These are phyloP conservation scores for Aspergillus sojae DNA, from an alignment of 2,329 filamentous ascomycete genomes.

Conservation along the genomic window DNA sequence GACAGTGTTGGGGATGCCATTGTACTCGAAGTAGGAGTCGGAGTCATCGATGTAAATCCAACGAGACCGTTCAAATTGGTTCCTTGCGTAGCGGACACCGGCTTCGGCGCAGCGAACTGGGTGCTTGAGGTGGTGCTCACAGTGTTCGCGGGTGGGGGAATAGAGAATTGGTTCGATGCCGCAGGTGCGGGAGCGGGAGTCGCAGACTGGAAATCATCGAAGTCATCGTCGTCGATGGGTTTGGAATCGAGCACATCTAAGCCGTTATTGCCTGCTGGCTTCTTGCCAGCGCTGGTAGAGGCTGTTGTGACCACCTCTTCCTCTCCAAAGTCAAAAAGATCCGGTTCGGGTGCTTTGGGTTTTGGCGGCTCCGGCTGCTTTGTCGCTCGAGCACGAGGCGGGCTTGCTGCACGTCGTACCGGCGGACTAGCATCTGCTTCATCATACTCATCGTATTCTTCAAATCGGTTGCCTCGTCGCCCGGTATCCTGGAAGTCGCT, in stretches of 20 bases:
- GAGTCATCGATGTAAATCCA: slow-evolving; percentile 78
- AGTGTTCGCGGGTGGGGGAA: slow-evolving; percentile 51
- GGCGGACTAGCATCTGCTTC: slow-evolving; percentile 65
- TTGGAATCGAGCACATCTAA: slow-evolving; percentile 52
- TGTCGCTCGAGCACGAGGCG: slow-evolving; percentile 42
- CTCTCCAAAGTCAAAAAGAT: slow-evolving; percentile 87
- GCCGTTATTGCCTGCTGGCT: slow-evolving; percentile 49
- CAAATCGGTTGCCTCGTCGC: slow-evolving; percentile 73
- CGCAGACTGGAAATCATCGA: slow-evolving; percentile 96
- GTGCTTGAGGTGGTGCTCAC: slow-evolving; percentile 55
- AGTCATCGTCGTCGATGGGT: slow-evolving; percentile 73
- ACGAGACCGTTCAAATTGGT: slow-evolving; percentile 79
- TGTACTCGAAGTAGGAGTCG: slow-evolving; percentile 59
- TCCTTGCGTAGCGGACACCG: slow-evolving; percentile 79
- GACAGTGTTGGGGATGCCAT: slow-evolving; percentile 62
- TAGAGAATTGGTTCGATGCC: slow-evolving; percentile 41
- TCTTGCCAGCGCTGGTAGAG: slow-evolving; percentile 45
- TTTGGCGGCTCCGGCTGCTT: slow-evolving; percentile 71
- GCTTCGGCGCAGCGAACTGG: slow-evolving; percentile 80
- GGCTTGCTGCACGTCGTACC: slow-evolving; percentile 53
- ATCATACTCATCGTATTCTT: slow-evolving; percentile 96
- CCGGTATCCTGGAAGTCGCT: slow-evolving; percentile 70
- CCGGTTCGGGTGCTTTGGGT: slow-evolving; percentile 81
- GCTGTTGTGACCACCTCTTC: slow-evolving; percentile 62
- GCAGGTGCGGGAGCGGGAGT: slow-evolving; percentile 51